Base-by-base conservation (phyloP, 2,329 filamentous ascomycete species). In the Aureobasidium sp. region DNA sequence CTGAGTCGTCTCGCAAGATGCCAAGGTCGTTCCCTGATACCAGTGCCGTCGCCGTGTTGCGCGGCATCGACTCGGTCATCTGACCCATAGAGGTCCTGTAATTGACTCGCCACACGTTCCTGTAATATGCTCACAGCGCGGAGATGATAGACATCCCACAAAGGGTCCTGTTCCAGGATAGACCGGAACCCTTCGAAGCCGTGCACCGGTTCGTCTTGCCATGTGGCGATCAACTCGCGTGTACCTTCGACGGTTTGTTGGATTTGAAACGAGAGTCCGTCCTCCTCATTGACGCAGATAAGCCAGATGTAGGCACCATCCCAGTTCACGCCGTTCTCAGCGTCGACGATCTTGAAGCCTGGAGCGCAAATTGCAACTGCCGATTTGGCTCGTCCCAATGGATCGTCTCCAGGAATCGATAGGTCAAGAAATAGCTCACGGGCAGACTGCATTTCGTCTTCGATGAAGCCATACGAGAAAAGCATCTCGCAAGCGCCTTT, bases 401-500 rank as follows among this genome's bases (percentile, higher is more conserved):
- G 90, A 69, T 87, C 85, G 69, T 96, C 90, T 61, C 90, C 86
- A 0, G 84, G 81, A 27, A 92, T 83, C 2, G 82, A 77, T 9
- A 86, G 70, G 66, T 91, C 87, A 44, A 87, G 73, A 61, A 85
- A 83, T 15, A 87, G 72, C 62, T 81, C 80, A 53, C 76, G 78
- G 2, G 84, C 83, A 59, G 78, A 78, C 0, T 69, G 69, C 69
- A 77, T 76, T 3, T 65, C 62, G 41, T 77, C 74, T 57, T 84
- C 81, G n/a, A 97, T 82, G 69, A 99, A 97, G 0, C 94, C 94
- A 69, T 99, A 99, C 48, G 88, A 96, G 75, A 97, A 97, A 2
- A 97, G 80, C 87, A 96, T 96, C 74, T 97, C 93, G 36, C 91
- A 91, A 3, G 90, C 88, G 1, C 90, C 86, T 74, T 97, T 97